Percentiles rank a stretch among this genome's conserved stretches.
These are phyloP conservation scores for Cryptosporidium sp. DNA, from an alignment of 169 alveolate genomes.

Conservation along the genomic window DNA sequence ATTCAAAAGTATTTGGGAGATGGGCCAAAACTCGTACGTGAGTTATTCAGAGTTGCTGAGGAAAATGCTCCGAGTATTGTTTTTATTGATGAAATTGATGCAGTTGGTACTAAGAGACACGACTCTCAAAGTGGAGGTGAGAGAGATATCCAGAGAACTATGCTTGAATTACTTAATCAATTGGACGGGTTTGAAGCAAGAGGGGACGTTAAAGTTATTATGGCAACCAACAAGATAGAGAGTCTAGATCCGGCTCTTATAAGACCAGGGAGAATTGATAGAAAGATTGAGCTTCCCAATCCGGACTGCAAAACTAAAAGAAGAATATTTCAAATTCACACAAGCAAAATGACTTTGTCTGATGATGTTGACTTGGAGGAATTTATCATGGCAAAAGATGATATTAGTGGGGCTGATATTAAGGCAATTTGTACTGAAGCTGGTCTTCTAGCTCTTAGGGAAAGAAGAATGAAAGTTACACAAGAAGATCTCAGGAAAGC, in stretches of 20 bases:
- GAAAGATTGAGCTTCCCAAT: constrained; percentile 98
- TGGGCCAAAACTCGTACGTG: constrained; percentile 99
- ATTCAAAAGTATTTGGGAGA: constrained; percentile 98
- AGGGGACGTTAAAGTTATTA: constrained; percentile 98
- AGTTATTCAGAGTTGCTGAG: constrained; percentile 98
- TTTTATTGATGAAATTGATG: constrained; percentile 99
- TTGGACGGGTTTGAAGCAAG: constrained; percentile 99
- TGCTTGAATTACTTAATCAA: constrained; percentile 99
- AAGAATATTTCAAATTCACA: constrained; percentile 97
- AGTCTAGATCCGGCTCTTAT: constrained; percentile 98
- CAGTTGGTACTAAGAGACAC: constrained; percentile 97
- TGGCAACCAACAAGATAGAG: constrained; percentile 99
- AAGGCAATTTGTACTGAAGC: constrained; percentile 99
- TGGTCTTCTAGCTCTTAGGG: constrained; percentile 99
- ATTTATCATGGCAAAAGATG: constrained; percentile 98
- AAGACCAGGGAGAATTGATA: constrained; percentile 99
- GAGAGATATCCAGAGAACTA: constrained; percentile 99
- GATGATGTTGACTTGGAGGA: constrained; percentile 99
- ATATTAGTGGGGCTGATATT: constrained; percentile 99
- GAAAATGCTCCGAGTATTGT: constrained; percentile 99
- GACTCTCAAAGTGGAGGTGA: constrained; percentile 99
- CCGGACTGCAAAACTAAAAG: constrained; percentile 98
- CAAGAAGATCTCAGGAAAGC: constrained; percentile 97
- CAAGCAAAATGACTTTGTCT: constrained; percentile 96
- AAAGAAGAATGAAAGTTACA: constrained; percentile 98